Conservation (phyloP, 148 eudicot genomes). For the Fagopyrum esculentum region DNA sequence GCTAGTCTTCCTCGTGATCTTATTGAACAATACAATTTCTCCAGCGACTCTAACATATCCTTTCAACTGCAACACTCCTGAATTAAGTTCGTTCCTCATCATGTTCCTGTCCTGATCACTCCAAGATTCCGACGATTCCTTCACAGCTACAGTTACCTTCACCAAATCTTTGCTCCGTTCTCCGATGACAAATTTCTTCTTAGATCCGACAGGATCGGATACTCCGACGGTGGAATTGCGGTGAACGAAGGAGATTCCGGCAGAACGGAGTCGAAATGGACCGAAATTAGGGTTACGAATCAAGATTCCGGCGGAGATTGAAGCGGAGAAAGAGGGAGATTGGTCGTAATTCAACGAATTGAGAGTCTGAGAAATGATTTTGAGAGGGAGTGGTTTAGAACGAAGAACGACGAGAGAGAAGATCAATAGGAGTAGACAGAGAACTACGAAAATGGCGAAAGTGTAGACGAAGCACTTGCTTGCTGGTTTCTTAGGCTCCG, state of each 20-base stretch:
- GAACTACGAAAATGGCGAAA: slow-evolving; percentile 18
- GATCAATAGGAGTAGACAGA: slow-evolving; percentile 18
- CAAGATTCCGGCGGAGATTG: slow-evolving; percentile 16
- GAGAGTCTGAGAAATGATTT: slow-evolving; percentile 15
- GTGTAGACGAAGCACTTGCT: slow-evolving; percentile 33
- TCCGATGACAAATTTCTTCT: slow-evolving; percentile 1
- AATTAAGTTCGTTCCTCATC: neutral
- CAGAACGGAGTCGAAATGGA: slow-evolving; percentile 16
- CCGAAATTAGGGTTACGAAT: slow-evolving; percentile 34
- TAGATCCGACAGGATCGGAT: slow-evolving; percentile 16
- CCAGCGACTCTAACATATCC: neutral
- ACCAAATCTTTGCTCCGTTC: slow-evolving; percentile 17
- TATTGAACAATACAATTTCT: neutral
- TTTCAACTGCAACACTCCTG: slow-evolving; percentile 4
- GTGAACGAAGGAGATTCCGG: slow-evolving; percentile 18
- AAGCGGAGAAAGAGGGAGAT: slow-evolving; percentile 26
- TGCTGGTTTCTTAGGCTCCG: neutral
- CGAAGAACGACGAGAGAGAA: slow-evolving; percentile 24
- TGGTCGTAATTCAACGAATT: slow-evolving; percentile 16
- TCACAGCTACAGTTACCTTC: slow-evolving; percentile 9
- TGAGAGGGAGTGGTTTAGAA: slow-evolving; percentile 18
- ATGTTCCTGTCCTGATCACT: neutral
- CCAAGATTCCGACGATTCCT: neutral
- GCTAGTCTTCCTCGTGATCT: neutral
- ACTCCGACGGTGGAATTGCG: slow-evolving; percentile 11